These are phyloP conservation scores for Papiliotrema fonsecae DNA, from an alignment of 1,284 basidiomycete genomes.

Conservation along the genomic window DNA sequence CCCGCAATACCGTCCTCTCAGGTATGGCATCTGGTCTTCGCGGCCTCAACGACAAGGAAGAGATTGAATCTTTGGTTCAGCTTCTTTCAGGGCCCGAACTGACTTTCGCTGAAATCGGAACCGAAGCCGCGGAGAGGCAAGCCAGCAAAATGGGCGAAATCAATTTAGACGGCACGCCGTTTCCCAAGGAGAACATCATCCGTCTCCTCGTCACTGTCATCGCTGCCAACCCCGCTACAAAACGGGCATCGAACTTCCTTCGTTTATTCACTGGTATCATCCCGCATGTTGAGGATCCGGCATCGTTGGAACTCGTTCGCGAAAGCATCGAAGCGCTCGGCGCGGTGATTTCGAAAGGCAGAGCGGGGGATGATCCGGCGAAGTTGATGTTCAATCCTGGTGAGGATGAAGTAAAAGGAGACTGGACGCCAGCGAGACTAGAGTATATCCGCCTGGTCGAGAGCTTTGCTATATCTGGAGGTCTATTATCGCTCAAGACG, in stretches of 20 bases:
- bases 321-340: slow-evolving; percentile 66
- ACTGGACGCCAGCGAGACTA: slow-evolving; percentile 57
- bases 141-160: slow-evolving; percentile 53
- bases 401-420: slow-evolving; percentile 51
- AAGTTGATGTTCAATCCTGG: slow-evolving; percentile 51
- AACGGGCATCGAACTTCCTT: slow-evolving; percentile 65
- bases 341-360: slow-evolving; percentile 23
- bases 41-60: slow-evolving; percentile 61
- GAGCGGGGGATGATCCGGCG: slow-evolving; percentile 31
- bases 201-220: slow-evolving; percentile 72
- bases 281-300: slow-evolving; percentile 59
- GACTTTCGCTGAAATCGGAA: slow-evolving; percentile 54
- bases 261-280: slow-evolving; percentile 58
- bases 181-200: slow-evolving; percentile 64
- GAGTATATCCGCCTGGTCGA: slow-evolving; percentile 63
- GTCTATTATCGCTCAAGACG: slow-evolving; percentile 52
- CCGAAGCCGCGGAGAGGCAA: slow-evolving; percentile 59
- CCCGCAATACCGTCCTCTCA: slow-evolving; percentile 9
- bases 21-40: slow-evolving; percentile 60
- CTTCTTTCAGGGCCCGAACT: slow-evolving; percentile 46
- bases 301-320: slow-evolving; percentile 55
- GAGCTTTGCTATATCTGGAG: slow-evolving; percentile 57
- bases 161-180: slow-evolving; percentile 58
- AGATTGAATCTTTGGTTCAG: slow-evolving; percentile 66
- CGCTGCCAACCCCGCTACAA: slow-evolving; percentile 64